Evolutionary conservation across 306 rosid species (phyloP), one percentile per base, ranked within the genome.

Genomic region (Quillaja saponaria): DNA sequence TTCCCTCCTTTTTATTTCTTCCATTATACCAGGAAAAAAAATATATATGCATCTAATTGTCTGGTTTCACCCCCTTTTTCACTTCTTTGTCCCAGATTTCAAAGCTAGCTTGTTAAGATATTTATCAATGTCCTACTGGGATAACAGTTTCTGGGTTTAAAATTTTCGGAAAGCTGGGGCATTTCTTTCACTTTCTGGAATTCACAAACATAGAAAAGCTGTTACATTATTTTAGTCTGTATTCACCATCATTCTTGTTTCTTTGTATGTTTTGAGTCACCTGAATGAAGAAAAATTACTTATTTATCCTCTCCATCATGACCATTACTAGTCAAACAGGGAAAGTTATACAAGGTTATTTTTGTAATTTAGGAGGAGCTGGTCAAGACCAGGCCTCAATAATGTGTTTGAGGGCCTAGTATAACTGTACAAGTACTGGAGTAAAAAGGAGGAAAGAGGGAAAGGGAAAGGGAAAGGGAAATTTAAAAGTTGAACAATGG

Each of bases 401-500:
- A 12, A 58, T 68, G 12, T 52, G 61, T 49, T 76, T 50, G 71
- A 25, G 58, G 19, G 49, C 56, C 52, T 48, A 63, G 63, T 49
- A 55, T 42, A 52, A 25, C 58, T 63, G 44, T 45, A 51, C 53
- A 52, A 34, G 57, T 67, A 55, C 28, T 73, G 31, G 78, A 76
- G 87, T 74, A 77, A 63, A 79, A 82, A 69, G 54, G 73, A 80
- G 73, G 86, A 67, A 63, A 71, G 34, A 62, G 46, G 61, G 39
- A 34, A 55, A 68, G 56, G 8, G 41, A 37, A 16, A 33, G 34
- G 37, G n/a, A 42, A n/a, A n/a, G n/a, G n/a, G n/a, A n/a, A n/a
- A n/a, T n/a, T n/a, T 17, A 67, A 58, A 64, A 38, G 62, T 68
- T 35, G 72, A 65, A 65, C 33, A 62, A 67, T 69, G 33, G 50